These are phyloP conservation scores for Alternaria brassicae DNA, from an alignment of 2,329 filamentous ascomycete genomes.

Conservation along the genomic window DNA sequence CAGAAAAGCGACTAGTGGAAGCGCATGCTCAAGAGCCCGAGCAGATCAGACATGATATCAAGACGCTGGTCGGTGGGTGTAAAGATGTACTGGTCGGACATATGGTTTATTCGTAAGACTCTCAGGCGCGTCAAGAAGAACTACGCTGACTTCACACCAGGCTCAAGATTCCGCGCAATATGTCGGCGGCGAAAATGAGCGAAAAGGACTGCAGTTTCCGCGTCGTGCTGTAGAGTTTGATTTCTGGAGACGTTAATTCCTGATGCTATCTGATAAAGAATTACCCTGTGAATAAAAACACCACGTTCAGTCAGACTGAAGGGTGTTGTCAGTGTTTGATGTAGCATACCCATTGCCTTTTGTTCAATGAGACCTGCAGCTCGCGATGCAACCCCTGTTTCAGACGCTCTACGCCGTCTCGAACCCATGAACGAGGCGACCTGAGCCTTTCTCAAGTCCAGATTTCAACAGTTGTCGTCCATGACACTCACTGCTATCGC, in stretches of 20 bases:
- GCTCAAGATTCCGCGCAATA: conserved; percentile 13
- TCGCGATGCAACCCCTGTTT: too few species aligned
- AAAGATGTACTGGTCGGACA: conserved; percentile 20
- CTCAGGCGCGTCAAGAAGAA: not conserved
- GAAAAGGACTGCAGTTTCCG: conserved; percentile 9
- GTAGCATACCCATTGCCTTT: not conserved
- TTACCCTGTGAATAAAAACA: not conserved
- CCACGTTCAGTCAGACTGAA: not conserved
- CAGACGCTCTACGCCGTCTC: too few species aligned
- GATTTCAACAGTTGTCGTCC: not conserved
- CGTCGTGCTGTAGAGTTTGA: not conserved
- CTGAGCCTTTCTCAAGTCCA: not conserved
- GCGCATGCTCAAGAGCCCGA: conserved; percentile 5
- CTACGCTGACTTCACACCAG: not conserved
- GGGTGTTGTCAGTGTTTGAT: not conserved
- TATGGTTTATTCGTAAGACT: conserved; percentile 12
- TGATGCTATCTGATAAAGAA: not conserved
- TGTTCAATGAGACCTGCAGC: not conserved
- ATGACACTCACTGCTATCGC: not conserved
- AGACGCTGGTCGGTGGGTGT: conserved; percentile 9
- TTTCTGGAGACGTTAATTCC: not conserved
- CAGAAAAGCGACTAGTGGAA: conserved; percentile 6
- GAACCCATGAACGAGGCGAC: not conserved
- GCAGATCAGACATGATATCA: conserved; percentile 7
- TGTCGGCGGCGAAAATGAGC: conserved; percentile 13